A percentile compares a stretch with the other conserved stretches of the same genome.
These are phyloP conservation scores for Leucogyrophana mollusca DNA, from an alignment of 768 basidiomycete species.

Conservation along the genomic window DNA sequence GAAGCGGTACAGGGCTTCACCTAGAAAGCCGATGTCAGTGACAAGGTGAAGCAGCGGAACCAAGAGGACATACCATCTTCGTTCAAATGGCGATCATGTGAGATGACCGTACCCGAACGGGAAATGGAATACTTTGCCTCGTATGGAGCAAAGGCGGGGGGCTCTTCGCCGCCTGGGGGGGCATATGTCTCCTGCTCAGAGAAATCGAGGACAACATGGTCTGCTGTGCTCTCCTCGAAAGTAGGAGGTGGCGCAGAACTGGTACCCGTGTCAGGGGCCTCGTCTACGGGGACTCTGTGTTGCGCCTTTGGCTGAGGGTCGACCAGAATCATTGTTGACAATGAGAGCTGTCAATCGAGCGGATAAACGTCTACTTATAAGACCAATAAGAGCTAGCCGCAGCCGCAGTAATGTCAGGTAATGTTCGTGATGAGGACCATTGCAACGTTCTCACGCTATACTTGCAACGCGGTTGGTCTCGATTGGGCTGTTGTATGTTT, in stretches of 20 bases:
- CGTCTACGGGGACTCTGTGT: no score
- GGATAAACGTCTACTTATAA: no score
- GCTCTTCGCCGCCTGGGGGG: constrained; percentile 41
- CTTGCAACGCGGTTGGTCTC: no score
- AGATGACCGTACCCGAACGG: constrained; percentile 51
- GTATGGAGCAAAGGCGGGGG: constrained; percentile 64
- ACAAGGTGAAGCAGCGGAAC: not conserved
- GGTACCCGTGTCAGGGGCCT: no score
- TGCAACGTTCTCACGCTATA: no score
- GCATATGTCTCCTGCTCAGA: constrained; percentile 17
- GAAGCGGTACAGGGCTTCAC: constrained; percentile 74
- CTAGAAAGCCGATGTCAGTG: constrained; percentile 29
- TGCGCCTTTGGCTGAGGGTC: no score
- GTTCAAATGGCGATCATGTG: constrained; percentile 71
- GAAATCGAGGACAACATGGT: constrained; percentile 22
- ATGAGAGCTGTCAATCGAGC: no score
- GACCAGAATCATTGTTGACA: no score
- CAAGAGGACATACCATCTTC: constrained; percentile 46
- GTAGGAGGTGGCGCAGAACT: constrained; percentile 16
- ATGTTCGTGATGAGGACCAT: no score
- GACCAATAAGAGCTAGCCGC: no score
- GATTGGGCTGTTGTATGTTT: no score
- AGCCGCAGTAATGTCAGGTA: no score
- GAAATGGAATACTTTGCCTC: constrained; percentile 57
- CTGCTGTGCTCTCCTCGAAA: constrained; percentile 25